Evolutionary conservation across 306 rosid genomes (phyloP).

Genomic region (Cotoneaster glaucophyllus): DNA sequence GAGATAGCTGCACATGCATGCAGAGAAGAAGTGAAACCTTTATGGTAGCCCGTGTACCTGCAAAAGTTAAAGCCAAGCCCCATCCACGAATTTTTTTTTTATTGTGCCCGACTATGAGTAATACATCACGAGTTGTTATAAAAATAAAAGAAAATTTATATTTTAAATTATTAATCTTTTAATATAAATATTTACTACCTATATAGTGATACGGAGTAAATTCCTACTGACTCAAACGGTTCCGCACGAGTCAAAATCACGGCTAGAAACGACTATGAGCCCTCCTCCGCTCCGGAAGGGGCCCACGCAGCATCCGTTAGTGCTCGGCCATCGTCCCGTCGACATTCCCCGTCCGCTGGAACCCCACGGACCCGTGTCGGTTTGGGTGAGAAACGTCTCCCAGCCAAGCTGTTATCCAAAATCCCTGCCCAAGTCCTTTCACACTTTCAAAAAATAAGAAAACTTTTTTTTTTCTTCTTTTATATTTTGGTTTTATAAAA

Average conservation of each 20-base stretch:
- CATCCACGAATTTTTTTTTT: constrained; percentile 18
- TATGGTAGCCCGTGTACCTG: constrained; percentile 31
- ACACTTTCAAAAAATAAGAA: constrained; percentile 24
- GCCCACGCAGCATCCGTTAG: constrained; percentile 30
- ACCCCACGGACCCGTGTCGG: constrained; percentile 53
- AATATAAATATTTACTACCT: too few relatives aligned
- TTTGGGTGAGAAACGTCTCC: constrained; percentile 62
- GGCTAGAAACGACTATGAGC: constrained; percentile 39
- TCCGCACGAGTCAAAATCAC: constrained; percentile 61
- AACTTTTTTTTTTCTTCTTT: neutral
- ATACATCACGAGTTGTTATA: too few relatives aligned
- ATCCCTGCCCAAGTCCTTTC: constrained; percentile 36
- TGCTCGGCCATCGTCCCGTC: constrained; percentile 37
- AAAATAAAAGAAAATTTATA: too few relatives aligned
- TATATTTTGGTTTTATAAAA: neutral
- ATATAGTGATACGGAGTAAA: too few relatives aligned
- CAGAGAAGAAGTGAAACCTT: neutral
- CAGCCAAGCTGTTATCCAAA: constrained; percentile 78
- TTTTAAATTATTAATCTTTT: too few relatives aligned
- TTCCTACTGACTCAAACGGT: constrained; percentile 26
- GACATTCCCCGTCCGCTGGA: constrained; percentile 26
- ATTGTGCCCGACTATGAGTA: too few relatives aligned
- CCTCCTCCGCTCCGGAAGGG: constrained; percentile 26
- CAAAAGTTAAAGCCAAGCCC: constrained; percentile 1
- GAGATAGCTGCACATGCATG: neutral